Percentiles rank a stretch among this genome's conserved stretches.
phyloP scores from a whole-genome alignment of 2,329 filamentous ascomycete species.

The Fusarium mangiferae region DNA sequence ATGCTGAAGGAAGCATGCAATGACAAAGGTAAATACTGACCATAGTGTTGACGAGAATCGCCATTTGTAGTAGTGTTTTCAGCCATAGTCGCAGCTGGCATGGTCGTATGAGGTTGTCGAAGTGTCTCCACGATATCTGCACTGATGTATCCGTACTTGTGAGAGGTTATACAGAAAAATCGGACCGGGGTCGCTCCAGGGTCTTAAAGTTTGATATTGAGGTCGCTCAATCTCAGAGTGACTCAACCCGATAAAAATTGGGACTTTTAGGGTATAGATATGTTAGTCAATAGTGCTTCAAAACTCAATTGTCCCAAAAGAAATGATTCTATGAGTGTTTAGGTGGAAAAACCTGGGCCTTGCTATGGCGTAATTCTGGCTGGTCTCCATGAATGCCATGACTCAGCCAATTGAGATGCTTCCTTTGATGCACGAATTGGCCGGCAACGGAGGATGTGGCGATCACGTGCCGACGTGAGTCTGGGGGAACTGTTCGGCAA shows the following conservation, averaged over 20 bases:
- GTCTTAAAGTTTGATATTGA: constrained; percentile 16
- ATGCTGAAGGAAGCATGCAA: neutral
- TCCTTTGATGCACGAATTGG: constrained; percentile 13
- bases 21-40: constrained; percentile 42
- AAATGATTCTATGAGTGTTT: constrained; percentile 35
- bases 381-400: constrained; percentile 29
- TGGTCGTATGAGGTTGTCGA: constrained; percentile 7
- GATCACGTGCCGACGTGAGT: constrained; percentile 27
- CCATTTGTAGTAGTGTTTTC: constrained; percentile 34
- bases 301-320: constrained; percentile 22
- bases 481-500: neutral
- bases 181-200: constrained; percentile 21
- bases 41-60: constrained; percentile 40
- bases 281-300: constrained; percentile 20
- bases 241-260: constrained; percentile 20
- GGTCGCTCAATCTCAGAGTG: constrained; percentile 6
- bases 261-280: constrained; percentile 22
- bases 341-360: constrained; percentile 32
- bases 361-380: constrained; percentile 45
- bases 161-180: constrained; percentile 22
- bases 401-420: constrained; percentile 42
- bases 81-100: constrained; percentile 40
- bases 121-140: neutral
- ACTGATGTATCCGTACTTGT: neutral
- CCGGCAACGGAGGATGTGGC: constrained; percentile 34